phyloP scores from a whole-genome alignment of 129 eudicot genomes.

The Escallonia herrerae region DNA sequence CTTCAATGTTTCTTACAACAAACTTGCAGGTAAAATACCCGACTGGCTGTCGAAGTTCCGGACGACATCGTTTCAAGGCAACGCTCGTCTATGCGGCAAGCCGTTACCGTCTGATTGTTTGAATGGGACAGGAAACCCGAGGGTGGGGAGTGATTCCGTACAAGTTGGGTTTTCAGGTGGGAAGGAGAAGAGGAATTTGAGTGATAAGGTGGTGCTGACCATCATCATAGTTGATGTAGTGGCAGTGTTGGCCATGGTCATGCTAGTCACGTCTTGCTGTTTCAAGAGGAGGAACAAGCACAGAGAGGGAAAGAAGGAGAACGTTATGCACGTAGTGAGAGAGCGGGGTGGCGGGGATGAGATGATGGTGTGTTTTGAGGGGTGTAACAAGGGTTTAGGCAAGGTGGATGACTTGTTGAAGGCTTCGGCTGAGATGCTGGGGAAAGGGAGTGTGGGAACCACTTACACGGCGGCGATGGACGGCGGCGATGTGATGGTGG shows the following conservation, averaged over 20 bases:
- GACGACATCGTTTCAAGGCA: conserved; percentile 9
- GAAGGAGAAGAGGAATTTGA: background rate
- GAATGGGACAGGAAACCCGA: background rate
- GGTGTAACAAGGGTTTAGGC: conserved; percentile 19
- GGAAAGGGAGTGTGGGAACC: conserved; percentile 59
- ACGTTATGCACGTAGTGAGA: background rate
- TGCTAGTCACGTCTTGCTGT: conserved; percentile 17
- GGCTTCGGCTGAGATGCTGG: conserved; percentile 67
- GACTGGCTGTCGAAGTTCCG: conserved; percentile 3
- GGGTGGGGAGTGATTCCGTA: conserved; percentile 2
- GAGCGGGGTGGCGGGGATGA: background rate
- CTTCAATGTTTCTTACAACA: conserved; percentile 25
- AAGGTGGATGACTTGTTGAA: conserved; percentile 51
- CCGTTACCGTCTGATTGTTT: conserved; percentile 10
- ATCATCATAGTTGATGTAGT: conserved; percentile 12
- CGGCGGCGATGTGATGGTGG: conserved; percentile 49
- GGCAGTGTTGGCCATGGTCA: background rate
- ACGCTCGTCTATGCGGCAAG: conserved; percentile 12
- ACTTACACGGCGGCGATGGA: conserved; percentile 54
- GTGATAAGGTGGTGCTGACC: background rate
- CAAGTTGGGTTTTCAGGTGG: background rate
- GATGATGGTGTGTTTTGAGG: conserved; percentile 27
- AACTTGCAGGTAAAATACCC: conserved; percentile 22
- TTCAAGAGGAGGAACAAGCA: conserved; percentile 1
- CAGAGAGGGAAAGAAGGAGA: background rate